Conservation (phyloP, 2,329 filamentous ascomycete species). For the Exophiala aquamarina region DNA sequence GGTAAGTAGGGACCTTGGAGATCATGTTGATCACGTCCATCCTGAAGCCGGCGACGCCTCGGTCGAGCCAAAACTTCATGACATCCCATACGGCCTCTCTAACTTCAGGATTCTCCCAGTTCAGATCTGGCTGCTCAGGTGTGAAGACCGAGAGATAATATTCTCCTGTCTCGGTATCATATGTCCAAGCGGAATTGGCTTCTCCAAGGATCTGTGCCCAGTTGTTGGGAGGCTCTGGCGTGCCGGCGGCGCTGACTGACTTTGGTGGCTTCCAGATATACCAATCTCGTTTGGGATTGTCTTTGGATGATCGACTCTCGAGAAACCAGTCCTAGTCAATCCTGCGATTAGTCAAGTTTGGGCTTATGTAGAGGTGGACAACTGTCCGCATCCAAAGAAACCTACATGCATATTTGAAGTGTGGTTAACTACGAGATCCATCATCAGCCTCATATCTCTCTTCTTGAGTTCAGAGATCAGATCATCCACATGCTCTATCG, state of each 20-base stretch:
- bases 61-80: slow-evolving; percentile 77
- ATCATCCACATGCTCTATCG: slow-evolving; percentile 46
- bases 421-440: slow-evolving; percentile 50
- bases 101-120: slow-evolving; percentile 73
- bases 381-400: no score
- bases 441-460: slow-evolving; percentile 50
- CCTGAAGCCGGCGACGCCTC: slow-evolving; percentile 72
- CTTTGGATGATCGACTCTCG: slow-evolving; percentile 61
- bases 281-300: slow-evolving; percentile 68
- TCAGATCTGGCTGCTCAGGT: slow-evolving; percentile 77
- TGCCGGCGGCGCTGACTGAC: slow-evolving; percentile 54
- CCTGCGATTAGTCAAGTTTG: slow-evolving; percentile 53
- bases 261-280: slow-evolving; percentile 60
- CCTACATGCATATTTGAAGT: slow-evolving; percentile 36
- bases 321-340: slow-evolving; percentile 69
- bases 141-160: slow-evolving; percentile 78
- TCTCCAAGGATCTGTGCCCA: slow-evolving; percentile 52
- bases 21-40: slow-evolving; percentile 75
- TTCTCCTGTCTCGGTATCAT: slow-evolving; percentile 69
- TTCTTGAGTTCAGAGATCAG: slow-evolving; percentile 45
- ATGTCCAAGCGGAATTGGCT: slow-evolving; percentile 52
- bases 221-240: slow-evolving; percentile 71
- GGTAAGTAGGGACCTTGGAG: slow-evolving; percentile 61
- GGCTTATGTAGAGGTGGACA: slow-evolving; percentile 73
- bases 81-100: slow-evolving; percentile 69